Base-by-base conservation (phyloP, 768 basidiomycete genomes). In the Calocera viscosa region DNA sequence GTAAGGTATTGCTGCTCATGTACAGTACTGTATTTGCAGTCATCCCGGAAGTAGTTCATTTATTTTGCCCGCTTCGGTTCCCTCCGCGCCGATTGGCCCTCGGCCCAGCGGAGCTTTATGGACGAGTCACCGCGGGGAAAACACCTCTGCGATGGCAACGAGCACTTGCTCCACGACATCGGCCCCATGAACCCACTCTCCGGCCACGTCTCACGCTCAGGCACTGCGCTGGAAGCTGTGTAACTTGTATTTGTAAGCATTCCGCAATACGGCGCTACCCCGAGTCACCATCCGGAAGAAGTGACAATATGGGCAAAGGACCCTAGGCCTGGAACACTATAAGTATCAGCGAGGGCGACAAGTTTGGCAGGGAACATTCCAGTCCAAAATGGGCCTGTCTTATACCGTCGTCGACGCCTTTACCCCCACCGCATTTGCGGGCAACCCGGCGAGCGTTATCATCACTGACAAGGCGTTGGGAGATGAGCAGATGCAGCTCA, bases 401-500 rank as follows among this genome's bases (percentile, higher is more conserved):
- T 72, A 68, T 66, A 67, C 43, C 32, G 69, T 68, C 17, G 72
- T 75, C 34, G 76, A 77, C 67, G 77, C 77, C 2, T 78, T 78
- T 70, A 74, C 77, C 14, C 43, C 67, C 3, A 8, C 41, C 7
- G 64, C 72, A 19, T 76, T 65, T 53, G 73, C 75, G 14, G 81
- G 82, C 1, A 83, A 82, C 69, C 81, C 82, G 0, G 80, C 82
- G 1, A 76, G 74, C 5, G 72, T 82, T 41, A 72, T 80, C 64
- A 76, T 80, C 67, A 69, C 78, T 7, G 76, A 80, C 65, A 66
- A 72, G 1, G 64, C 71, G 34, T 67, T 71, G 5, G 68, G 79
- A 10, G 67, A 69, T 0, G 75, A 75, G 8, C 71, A 70, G 7
- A 74, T 81, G 14, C 70, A 69, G 63, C 71, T 73, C 19, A 76